phyloP scores from a whole-genome alignment of 2,329 filamentous ascomycete species.

The Ploettnerulaceae sp. region DNA sequence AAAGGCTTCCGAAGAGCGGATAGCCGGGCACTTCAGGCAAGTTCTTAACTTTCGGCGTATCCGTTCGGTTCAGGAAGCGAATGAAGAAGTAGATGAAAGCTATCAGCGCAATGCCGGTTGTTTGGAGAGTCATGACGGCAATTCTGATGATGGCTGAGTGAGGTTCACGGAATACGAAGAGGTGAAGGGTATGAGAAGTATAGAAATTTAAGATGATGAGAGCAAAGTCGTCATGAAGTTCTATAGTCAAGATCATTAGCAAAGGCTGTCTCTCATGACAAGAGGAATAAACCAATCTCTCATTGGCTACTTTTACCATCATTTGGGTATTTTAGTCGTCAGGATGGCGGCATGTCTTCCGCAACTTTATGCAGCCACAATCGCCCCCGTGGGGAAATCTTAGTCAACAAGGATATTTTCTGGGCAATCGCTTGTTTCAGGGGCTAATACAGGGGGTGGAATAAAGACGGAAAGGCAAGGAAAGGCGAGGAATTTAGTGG shows the following conservation, averaged over 20 bases:
- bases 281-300: too few relatives aligned
- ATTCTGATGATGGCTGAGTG: too few relatives aligned
- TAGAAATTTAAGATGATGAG: neutral
- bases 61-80: conserved; percentile 43
- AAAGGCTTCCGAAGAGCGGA: conserved; percentile 58
- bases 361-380: neutral
- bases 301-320: too few relatives aligned
- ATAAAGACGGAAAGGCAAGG: neutral
- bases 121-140: conserved; percentile 21
- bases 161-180: neutral
- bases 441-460: neutral
- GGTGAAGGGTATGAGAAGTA: neutral
- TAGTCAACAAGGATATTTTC: neutral
- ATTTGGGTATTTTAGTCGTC: too few relatives aligned
- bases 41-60: conserved; percentile 55
- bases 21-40: conserved; percentile 57
- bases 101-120: conserved; percentile 28
- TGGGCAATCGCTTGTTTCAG: neutral
- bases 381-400: conserved; percentile 3
- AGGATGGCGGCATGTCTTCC: neutral
- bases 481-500: neutral
- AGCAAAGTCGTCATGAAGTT: too few relatives aligned
- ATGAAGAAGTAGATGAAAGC: conserved; percentile 26
- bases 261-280: too few relatives aligned
- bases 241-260: too few relatives aligned